Base-by-base conservation (phyloP, 1,284 basidiomycete species). In the Ustilago crameri region DNA sequence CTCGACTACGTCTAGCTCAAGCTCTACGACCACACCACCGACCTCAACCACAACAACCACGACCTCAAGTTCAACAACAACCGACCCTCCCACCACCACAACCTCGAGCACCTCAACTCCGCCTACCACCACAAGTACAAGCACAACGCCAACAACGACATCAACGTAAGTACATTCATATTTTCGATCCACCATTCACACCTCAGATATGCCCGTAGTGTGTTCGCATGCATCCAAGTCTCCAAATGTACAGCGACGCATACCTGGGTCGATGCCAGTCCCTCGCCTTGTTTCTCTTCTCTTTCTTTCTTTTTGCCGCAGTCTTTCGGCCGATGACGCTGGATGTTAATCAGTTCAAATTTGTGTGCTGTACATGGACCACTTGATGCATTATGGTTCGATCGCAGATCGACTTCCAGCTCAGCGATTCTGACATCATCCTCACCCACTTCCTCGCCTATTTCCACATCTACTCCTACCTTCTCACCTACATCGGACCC, bases 151-250 rank as follows among this genome's bases (percentile, higher is more conserved):
- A 35, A 56, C 62, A 64, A n/a, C n/a, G n/a, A 57, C 62, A n/a
- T 50, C 68, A n/a, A 56, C 62, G 68, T 74, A 62, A 74, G 68
- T 65, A 42, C n/a, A n/a, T n/a, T n/a, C n/a, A 37, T 22, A 51
- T n/a, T 9, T 18, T 32, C 26, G 27, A 9, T 5, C 26, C 41
- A 20, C 43, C 18, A 35, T 24, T 23, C 23, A 32, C 41, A 9
- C 22, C 12, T 37, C 34, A 23, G 22, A 44, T 34, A 45, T 9
- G 8, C 42, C 37, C 32, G 22, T n/a, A 14, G 42, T 51, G 56
- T 51, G 56, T 35, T 34, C 51, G 62, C 56, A 51, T 42, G 47
- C 55, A 58, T 65, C 17, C 17, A n/a, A 15, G 9, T 37, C 20
- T 10, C 38, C 22, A 55, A 49, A 41, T 60, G 57, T 48, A 27